Evolutionary conservation across 2,329 filamentous ascomycete genomes (phyloP).

Genomic region (Acarospora socialis): DNA sequence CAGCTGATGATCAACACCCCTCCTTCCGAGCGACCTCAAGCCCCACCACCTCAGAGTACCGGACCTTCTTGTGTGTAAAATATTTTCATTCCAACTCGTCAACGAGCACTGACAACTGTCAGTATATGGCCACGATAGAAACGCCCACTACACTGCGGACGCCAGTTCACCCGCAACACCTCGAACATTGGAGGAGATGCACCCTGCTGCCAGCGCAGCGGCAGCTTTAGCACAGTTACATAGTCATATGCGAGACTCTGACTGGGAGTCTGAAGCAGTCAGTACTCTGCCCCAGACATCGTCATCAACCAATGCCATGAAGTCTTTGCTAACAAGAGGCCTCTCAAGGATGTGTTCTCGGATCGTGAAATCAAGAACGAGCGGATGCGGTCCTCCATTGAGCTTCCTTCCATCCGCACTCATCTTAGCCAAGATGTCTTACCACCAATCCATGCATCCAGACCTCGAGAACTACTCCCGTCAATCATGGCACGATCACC

Average conservation of each 20-base stretch:
- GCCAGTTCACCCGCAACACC: conserved; percentile 55
- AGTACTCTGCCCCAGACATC: conserved; percentile 24
- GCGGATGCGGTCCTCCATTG: conserved; percentile 50
- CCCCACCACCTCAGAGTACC: conserved; percentile 19
- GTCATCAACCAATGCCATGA: conserved; percentile 10
- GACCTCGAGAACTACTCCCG: conserved; percentile 62
- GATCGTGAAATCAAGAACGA: conserved; percentile 53
- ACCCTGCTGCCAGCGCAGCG: conserved; percentile 56
- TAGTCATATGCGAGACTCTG: conserved; percentile 59
- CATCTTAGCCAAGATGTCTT: conserved; percentile 60
- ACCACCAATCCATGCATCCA: conserved; percentile 44
- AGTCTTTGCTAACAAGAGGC: conserved; percentile 6
- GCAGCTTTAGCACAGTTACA: conserved; percentile 78
- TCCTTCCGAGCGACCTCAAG: conserved; percentile 54
- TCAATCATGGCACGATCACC: conserved; percentile 73
- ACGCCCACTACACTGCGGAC: conserved; percentile 54
- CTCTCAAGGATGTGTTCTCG: conserved; percentile 48
- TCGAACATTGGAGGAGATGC: conserved; percentile 54
- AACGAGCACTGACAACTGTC: conserved; percentile 15
- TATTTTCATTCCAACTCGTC: conserved; percentile 13
- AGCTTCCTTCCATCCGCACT: conserved; percentile 56
- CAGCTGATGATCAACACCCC: conserved; percentile 88
- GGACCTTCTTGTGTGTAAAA: conserved; percentile 16
- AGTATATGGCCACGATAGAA: conserved; percentile 47
- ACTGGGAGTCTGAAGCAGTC: conserved; percentile 68